Base-by-base conservation (phyloP, 306 rosid species). In the Fragaria ananassa region DNA sequence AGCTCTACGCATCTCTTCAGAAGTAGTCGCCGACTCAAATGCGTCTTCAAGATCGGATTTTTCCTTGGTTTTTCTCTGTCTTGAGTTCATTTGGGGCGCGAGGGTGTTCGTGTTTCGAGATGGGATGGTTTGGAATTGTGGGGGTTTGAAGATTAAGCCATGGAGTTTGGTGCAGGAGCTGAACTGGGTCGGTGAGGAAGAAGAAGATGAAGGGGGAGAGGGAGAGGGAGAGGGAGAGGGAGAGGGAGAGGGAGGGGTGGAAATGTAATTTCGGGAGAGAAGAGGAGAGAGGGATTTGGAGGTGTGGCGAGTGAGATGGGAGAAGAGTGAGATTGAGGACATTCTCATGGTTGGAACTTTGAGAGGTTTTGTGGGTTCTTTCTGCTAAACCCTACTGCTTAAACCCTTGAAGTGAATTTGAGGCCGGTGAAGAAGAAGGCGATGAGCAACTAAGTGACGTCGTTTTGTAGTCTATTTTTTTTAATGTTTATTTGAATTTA, bases 21-120 rank as follows among this genome's bases (percentile, higher is more conserved):
- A 67, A 45, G 93, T 85, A 25, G 84, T 83, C 0, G 97, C 96
- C 3, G 89, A 91, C 83, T 90, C 93, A 15, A 93, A 93, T 80
- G 89, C 94, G 45, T 91, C 94, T 58, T 93, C 97, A 70, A 93
- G 91, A 25, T 88, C 74, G 2, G 88, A 81, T 70, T 86, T 91
- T 82, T 89, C 89, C 77, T 62, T 79, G 46, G 84, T 47, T 86
- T 84, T 93, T 23, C 89, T 85, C 86, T 90, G 94, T 72, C 98
- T 85, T 0, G 98, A 85, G 19, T 90, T 73, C 44, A 88, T 42
- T 60, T 68, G 89, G 70, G 90, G 23, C 27, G 89, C 87, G 7
- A 86, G 84, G 77, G 97, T 91, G 27, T 68, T 74, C 77, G 85
- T 81, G 74, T 76, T 82, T 41, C 87, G 97, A 82, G 51, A 86